Evolutionary conservation across 148 eudicot genomes (phyloP), one percentile per base, ranked within the genome.

Genomic region (Pharnaceum exiguum): DNA sequence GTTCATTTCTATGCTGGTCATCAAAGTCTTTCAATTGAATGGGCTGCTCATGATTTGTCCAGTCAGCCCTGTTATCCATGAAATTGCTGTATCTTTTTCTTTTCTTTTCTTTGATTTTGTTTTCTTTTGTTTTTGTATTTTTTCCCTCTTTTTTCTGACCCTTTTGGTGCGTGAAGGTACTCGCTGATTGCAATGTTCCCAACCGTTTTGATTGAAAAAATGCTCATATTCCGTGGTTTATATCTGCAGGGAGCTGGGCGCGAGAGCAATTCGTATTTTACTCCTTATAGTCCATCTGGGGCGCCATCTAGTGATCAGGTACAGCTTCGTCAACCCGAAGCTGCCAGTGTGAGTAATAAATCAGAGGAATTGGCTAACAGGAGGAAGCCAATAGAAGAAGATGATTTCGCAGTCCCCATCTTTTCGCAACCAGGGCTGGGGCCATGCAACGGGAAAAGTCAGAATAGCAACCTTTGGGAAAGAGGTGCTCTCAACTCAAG

Each of bases 341-440:
- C 57, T 37, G 65, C n/a, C 29, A 55, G 55, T 68, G 39, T 47
- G 45, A 74, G 53, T 50, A 69, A 74, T 52, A 54, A 72, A 29
- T 38, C 53, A 5, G 40, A 40, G 45, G 78, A 58, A 22, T 46
- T 42, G 39, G 82, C 62, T 67, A 69, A 53, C 35, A 53, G 47
- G 58, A 74, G 66, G 72, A 79, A 71, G 49, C 55, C 57, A 23
- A 26, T 27, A 19, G 95, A 82, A 55, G 87, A 85, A 47, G 96
- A 83, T 59, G 96, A 93, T 57, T 89, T 77, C 46, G 59, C 58
- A 51, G 99, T 93, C 65, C 99, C 99, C 37, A 70, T 86, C 49
- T 89, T 85, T 61, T 62, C 80, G 59, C 82, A 78, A 36, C 45
- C 83, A 7, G 73, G 38, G 24, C 57, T 61, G 23, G 66, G 48